Conservation (phyloP, 805 yeast species). For the Ogataea glucozyma region DNA sequence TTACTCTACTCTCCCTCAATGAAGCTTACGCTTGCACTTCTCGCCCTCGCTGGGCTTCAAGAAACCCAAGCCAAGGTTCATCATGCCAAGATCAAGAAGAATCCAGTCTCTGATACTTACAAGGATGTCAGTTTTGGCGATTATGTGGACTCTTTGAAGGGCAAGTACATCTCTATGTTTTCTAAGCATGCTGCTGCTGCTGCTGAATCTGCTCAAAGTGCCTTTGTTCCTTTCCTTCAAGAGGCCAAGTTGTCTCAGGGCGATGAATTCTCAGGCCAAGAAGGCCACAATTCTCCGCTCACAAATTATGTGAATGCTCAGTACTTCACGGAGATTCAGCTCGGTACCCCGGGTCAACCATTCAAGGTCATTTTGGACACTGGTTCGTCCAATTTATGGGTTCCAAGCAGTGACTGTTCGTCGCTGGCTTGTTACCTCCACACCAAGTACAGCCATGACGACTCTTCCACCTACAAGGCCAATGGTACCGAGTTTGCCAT, state of each 20-base stretch:
- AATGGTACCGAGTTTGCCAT: conserved; percentile 87
- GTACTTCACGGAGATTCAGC: conserved; percentile 84
- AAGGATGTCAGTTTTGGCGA: conserved; percentile 46
- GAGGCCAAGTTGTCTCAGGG: conserved; percentile 19
- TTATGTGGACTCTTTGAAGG: conserved; percentile 48
- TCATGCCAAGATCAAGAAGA: conserved; percentile 47
- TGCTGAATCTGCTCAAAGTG: conserved; percentile 24
- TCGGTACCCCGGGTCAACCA: conserved; percentile 92
- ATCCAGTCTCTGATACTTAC: conserved; percentile 48
- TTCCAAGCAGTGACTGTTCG: conserved; percentile 84
- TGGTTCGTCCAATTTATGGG: conserved; percentile 97
- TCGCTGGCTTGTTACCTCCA: conserved; percentile 96
- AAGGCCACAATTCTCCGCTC: conserved; percentile 75
- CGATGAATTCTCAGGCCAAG: conserved; percentile 27
- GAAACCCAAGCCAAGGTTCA: conserved; percentile 47
- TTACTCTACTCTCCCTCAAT: background rate
- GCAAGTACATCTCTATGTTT: conserved; percentile 47
- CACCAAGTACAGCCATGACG: conserved; percentile 80
- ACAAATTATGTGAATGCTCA: conserved; percentile 95
- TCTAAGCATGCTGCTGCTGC: conserved; percentile 33
- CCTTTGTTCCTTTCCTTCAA: conserved; percentile 45
- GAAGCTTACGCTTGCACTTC: conserved; percentile 3
- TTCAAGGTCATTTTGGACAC: conserved; percentile 96
- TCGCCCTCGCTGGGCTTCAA: conserved; percentile 8
- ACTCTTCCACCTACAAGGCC: conserved; percentile 79